Evolutionary conservation across 352 stramenopile genomes (phyloP), one percentile per base, ranked within the genome.

Genomic region (Pythium coloratum): DNA sequence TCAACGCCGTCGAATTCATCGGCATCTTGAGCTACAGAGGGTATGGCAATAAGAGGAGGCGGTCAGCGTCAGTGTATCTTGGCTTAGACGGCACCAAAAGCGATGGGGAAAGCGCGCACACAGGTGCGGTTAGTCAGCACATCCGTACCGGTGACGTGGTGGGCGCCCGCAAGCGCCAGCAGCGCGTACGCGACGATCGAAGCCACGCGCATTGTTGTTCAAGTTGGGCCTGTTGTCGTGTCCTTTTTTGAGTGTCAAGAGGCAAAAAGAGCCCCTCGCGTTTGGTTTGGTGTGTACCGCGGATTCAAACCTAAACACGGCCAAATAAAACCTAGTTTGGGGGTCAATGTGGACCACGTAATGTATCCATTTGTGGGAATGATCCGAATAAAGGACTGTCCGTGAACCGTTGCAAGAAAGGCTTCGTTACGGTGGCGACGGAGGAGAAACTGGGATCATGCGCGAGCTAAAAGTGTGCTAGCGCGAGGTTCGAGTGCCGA

Each of bases 1-100:
- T 72, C 69, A 1, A 76, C 64, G 12, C 69, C 69, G 34, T 76
- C 69, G 34, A 76, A 76, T n/a, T 76, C 69, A 26, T 76, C 69
- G 9, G 64, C 26, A 13, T 76, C 69, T 44, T 76, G 69, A 13
- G 64, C 69, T 71, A 34, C 32, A 14, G 8, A 50, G 8, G 20
- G 20, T 24, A 24, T 24, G 18, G 5, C 6, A 40, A 32, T 3
- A 33, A 30, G 40, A 9, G 44, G 46, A 36, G 36, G 20, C 14
- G 6, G 32, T 56, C 13, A 59, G 53, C 53, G 9, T 6, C 33
- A 18, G 20, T 14, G 9, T 13, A 42, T 59, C 30, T 47, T 26
- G 14, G 32, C 8, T 3, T 30, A 30, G 3, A 56, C 10, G n/a
- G 3, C 49, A 9, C 24, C 13, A 18, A 32, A 18, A 46, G 6